A percentile compares a stretch with the other conserved stretches of the same genome.
phyloP scores from a whole-genome alignment of 306 rosid genomes.

The Ammopiptanthus mongolicus region DNA sequence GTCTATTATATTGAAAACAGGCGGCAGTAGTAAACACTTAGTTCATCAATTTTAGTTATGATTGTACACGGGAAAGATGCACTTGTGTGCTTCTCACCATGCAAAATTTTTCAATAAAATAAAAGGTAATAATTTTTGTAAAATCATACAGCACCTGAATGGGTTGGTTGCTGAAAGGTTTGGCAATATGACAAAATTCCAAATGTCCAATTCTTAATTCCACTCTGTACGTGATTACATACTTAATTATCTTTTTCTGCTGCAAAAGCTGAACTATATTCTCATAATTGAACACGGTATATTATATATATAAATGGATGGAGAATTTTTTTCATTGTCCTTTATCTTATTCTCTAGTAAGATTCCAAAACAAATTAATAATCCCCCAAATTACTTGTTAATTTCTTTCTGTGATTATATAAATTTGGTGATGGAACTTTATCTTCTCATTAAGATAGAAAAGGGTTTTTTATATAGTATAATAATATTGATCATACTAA shows the following conservation, averaged over 20 bases:
- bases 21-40: too few relatives aligned
- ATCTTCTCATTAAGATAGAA: not conserved
- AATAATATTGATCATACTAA: not conserved
- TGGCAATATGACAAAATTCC: slow-evolving; percentile 14
- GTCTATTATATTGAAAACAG: too few relatives aligned
- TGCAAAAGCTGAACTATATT: not conserved
- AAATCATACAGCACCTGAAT: not conserved
- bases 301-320: not conserved
- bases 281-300: slow-evolving; percentile 7
- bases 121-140: not conserved
- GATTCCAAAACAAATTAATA: slow-evolving; percentile 14
- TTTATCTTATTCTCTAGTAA: slow-evolving; percentile 25
- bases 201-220: slow-evolving; percentile 13
- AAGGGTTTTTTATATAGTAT: not conserved
- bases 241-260: slow-evolving; percentile 14
- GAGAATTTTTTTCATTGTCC: not conserved
- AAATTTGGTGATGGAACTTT: not conserved
- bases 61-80: not conserved
- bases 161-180: not conserved
- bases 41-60: not conserved
- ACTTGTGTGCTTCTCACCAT: not conserved
- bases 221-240: slow-evolving; percentile 36
- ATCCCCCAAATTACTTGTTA: not conserved
- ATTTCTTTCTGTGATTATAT: not conserved
- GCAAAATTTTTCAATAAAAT: not conserved